Percentiles rank a stretch among this genome's conserved stretches.
These are phyloP conservation scores for Dysphania ambrosioides DNA, from an alignment of 148 eudicot genomes.

Conservation along the genomic window DNA sequence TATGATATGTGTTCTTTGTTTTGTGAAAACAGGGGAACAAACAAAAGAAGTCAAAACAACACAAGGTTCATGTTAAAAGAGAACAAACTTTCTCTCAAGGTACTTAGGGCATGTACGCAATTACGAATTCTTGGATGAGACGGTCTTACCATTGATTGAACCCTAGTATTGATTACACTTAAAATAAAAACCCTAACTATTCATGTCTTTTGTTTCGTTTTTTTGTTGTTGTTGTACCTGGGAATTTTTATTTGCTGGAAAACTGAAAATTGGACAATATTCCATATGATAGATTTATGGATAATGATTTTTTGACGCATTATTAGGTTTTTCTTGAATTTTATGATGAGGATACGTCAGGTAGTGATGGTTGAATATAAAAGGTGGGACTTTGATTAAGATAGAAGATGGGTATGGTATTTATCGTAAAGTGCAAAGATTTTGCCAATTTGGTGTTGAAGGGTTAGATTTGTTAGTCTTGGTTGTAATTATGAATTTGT, in stretches of 20 bases:
- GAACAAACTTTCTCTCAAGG: slow-evolving; percentile 31
- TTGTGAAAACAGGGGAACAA: slow-evolving; percentile 27
- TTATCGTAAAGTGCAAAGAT: background rate
- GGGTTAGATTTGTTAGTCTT: background rate
- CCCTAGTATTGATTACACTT: too few species aligned
- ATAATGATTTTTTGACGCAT: too few species aligned
- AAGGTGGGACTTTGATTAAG: background rate
- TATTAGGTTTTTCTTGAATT: background rate
- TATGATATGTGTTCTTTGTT: too few species aligned
- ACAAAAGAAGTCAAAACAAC: slow-evolving; percentile 30
- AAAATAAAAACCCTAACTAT: too few species aligned
- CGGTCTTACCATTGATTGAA: too few species aligned
- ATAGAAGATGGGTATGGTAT: background rate
- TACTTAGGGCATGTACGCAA: too few species aligned
- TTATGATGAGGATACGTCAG: too few species aligned
- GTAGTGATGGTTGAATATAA: background rate
- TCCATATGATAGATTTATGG: background rate
- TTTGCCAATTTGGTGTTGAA: background rate
- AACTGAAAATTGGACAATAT: too few species aligned
- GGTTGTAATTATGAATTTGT: background rate
- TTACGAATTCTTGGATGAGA: background rate
- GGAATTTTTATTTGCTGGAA: too few species aligned
- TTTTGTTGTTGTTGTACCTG: too few species aligned
- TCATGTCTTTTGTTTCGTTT: too few species aligned
- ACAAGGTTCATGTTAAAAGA: slow-evolving; percentile 31